Conservation (phyloP, 2,329 filamentous ascomycete species). For the Ascochyta viciae-villosae region DNA sequence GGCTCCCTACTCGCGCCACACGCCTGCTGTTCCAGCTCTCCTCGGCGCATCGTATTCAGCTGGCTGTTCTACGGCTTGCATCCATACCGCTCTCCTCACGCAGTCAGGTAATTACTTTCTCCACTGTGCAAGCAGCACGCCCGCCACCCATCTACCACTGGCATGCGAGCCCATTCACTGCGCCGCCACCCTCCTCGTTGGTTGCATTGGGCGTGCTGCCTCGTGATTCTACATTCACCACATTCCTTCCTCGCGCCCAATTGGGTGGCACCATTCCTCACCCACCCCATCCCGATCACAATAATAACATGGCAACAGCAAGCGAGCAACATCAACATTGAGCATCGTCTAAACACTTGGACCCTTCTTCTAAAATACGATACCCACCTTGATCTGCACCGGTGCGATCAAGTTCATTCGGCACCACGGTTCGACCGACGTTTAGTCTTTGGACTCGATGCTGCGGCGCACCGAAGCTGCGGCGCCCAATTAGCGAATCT, state of each 20-base stretch:
- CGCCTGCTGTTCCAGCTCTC: slow-evolving; percentile 29
- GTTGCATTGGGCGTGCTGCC: slow-evolving; percentile 35
- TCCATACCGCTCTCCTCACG: slow-evolving; percentile 24
- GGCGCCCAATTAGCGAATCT: slow-evolving; percentile 38
- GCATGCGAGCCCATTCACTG: slow-evolving; percentile 9
- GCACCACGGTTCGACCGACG: slow-evolving; percentile 16
- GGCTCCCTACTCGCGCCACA: slow-evolving; percentile 3
- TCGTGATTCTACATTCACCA: slow-evolving; percentile 35
- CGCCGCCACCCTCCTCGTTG: slow-evolving; percentile 13
- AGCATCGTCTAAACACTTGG: slow-evolving; percentile 4
- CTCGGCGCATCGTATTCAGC: slow-evolving; percentile 20
- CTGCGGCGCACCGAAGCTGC: slow-evolving; percentile 28
- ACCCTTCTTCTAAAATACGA: slow-evolving; percentile 5
- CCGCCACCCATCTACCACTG: slow-evolving; percentile 2
- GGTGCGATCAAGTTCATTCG: slow-evolving; percentile 2
- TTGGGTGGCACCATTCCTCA: slow-evolving; percentile 37
- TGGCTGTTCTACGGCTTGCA: slow-evolving; percentile 35
- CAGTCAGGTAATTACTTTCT: slow-evolving; percentile 28
- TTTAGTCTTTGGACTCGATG: slow-evolving; percentile 37
- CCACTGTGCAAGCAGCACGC: slow-evolving; percentile 6
- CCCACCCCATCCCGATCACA: slow-evolving; percentile 33
- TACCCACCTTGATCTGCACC: background rate
- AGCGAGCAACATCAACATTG: slow-evolving; percentile 25
- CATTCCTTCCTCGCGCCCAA: slow-evolving; percentile 36
- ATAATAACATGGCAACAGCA: slow-evolving; percentile 35